These are phyloP conservation scores for Firmiana major DNA, from an alignment of 345 rosid species.

Conservation along the genomic window DNA sequence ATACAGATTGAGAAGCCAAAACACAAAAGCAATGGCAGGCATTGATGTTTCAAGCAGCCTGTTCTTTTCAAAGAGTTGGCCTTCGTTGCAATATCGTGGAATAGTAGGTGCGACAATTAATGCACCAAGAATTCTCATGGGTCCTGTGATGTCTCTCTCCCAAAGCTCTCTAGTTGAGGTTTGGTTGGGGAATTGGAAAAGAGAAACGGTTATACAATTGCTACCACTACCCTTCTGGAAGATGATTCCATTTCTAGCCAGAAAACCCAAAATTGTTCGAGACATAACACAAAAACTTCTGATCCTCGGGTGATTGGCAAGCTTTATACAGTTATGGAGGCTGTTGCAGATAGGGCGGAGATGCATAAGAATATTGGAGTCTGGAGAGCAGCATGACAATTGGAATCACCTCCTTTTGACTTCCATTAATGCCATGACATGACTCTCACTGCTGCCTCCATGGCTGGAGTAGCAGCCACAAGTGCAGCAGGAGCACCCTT, in stretches of 20 bases:
- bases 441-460: background rate
- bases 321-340: conserved; percentile 39
- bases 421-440: background rate
- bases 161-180: conserved; percentile 20
- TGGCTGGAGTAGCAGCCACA: background rate
- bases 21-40: conserved; percentile 17
- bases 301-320: conserved; percentile 29
- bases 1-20: background rate
- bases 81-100: background rate
- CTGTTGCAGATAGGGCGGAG: conserved; percentile 45
- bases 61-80: background rate
- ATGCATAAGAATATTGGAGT: conserved; percentile 45
- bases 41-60: conserved; percentile 23
- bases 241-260: background rate
- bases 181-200: conserved; percentile 15
- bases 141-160: conserved; percentile 12
- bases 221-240: background rate
- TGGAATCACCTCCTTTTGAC: conserved; percentile 36
- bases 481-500: background rate
- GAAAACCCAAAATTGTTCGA: background rate
- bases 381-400: conserved; percentile 39
- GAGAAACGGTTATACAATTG: conserved; percentile 10
- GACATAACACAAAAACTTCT: background rate
- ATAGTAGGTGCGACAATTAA: conserved; percentile 14
- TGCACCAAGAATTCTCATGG: conserved; percentile 13